A percentile compares a stretch with the other conserved stretches of the same genome.
Evolutionary conservation across 495 filamentous ascomycete genomes (phyloP).

Genomic region (Penicillium desertorum): DNA sequence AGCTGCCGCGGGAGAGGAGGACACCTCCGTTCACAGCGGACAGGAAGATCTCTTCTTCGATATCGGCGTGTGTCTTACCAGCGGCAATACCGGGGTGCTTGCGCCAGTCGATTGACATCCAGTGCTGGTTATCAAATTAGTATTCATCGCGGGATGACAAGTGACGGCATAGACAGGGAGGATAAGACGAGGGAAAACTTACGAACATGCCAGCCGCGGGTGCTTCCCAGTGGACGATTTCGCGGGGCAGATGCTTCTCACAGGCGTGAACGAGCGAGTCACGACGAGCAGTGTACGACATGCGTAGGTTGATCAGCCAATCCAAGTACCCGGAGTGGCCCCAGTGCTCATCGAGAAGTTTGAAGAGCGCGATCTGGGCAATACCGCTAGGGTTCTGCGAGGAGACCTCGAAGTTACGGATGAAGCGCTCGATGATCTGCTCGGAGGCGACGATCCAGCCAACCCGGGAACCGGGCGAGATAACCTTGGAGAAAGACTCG

Average conservation of each 20-base stretch:
- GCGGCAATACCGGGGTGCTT: constrained; percentile 63
- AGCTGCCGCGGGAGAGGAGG: constrained; percentile 77
- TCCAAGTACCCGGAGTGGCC: constrained; percentile 87
- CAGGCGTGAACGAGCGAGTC: constrained; percentile 79
- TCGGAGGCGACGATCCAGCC: constrained; percentile 72
- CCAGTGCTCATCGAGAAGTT: constrained; percentile 91
- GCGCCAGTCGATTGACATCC: constrained; percentile 75
- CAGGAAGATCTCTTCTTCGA: constrained; percentile 86
- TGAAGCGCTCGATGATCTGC: constrained; percentile 77
- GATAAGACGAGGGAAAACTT: constrained; percentile 39
- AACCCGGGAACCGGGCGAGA: constrained; percentile 59
- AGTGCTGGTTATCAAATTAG: constrained; percentile 55
- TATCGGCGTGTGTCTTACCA: constrained; percentile 58
- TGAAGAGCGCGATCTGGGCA: constrained; percentile 78
- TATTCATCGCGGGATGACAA: not conserved
- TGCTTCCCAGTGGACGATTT: constrained; percentile 78
- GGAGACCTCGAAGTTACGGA: constrained; percentile 72
- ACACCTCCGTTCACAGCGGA: constrained; percentile 67
- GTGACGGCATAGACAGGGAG: not conserved
- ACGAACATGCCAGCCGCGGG: constrained; percentile 98
- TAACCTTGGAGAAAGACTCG: constrained; percentile 69
- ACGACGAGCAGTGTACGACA: constrained; percentile 77
- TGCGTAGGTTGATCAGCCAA: constrained; percentile 84
- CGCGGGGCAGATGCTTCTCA: constrained; percentile 71
- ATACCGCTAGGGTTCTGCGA: constrained; percentile 83